These are phyloP conservation scores for Hansenula lynferdii DNA, from an alignment of 1,139 yeast species.

Conservation along the genomic window DNA sequence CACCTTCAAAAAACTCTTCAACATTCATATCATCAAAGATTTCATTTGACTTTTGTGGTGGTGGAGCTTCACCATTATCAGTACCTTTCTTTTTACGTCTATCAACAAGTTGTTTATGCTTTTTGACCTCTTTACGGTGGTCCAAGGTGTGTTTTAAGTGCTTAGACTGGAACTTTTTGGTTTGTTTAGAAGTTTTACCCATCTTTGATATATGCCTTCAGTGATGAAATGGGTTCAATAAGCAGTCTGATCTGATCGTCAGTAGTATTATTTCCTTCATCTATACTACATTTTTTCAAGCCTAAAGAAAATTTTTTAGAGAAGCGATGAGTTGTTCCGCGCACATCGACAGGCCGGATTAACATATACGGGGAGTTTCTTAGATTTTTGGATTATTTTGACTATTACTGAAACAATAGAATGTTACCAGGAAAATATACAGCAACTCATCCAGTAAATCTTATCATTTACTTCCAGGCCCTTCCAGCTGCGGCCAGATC, in stretches of 20 bases:
- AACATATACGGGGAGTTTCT: too few relatives aligned
- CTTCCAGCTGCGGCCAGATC: too few relatives aligned
- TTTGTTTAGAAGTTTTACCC: constrained; percentile 65
- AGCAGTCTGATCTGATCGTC: too few relatives aligned
- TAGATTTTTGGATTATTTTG: too few relatives aligned
- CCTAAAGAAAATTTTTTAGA: not conserved
- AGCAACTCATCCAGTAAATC: too few relatives aligned
- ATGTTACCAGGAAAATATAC: too few relatives aligned
- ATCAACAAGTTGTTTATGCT: constrained; percentile 58
- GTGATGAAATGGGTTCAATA: too few relatives aligned
- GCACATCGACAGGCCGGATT: too few relatives aligned
- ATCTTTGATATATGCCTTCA: too few relatives aligned
- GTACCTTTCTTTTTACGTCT: constrained; percentile 30
- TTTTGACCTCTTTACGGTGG: constrained; percentile 78
- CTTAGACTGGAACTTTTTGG: constrained; percentile 92
- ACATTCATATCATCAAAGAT: constrained; percentile 77
- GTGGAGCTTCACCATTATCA: constrained; percentile 21
- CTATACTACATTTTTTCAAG: not conserved
- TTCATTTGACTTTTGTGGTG: constrained; percentile 38
- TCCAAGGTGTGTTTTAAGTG: constrained; percentile 85
- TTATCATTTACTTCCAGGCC: too few relatives aligned
- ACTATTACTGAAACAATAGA: too few relatives aligned
- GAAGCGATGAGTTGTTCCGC: constrained; percentile 2
- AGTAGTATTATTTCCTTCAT: not conserved
- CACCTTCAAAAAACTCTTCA: constrained; percentile 74